phyloP scores from a whole-genome alignment of 805 yeast genomes.

The Hemisphaericaspora nanyangensis region DNA sequence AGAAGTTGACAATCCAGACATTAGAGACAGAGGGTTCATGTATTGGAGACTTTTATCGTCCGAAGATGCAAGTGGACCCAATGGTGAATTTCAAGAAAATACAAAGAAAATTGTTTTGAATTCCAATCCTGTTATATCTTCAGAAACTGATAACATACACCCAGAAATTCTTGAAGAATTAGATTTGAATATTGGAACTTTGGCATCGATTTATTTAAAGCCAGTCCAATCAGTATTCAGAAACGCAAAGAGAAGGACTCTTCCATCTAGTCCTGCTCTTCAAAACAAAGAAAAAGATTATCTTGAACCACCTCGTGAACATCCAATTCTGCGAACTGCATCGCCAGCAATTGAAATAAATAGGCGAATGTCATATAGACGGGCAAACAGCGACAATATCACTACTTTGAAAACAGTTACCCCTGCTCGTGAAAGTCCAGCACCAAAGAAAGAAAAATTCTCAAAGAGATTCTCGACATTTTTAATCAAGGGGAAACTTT shows the following conservation, averaged over 20 bases:
- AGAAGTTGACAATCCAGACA: constrained; percentile 74
- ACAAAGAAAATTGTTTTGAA: constrained; percentile 54
- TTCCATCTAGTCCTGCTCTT: constrained; percentile 47
- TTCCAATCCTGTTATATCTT: constrained; percentile 57
- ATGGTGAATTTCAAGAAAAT: constrained; percentile 36
- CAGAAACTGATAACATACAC: constrained; percentile 68
- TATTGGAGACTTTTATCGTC: constrained; percentile 77
- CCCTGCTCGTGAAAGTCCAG: constrained; percentile 7
- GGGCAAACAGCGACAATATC: constrained; percentile 6
- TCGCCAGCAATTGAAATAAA: constrained; percentile 2
- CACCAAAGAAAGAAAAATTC: constrained; percentile 21
- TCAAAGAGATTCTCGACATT: constrained; percentile 34
- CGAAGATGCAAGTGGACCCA: constrained; percentile 30
- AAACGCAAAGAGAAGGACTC: constrained; percentile 46
- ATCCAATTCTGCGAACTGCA: neutral
- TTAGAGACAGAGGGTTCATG: constrained; percentile 79
- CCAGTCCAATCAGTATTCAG: constrained; percentile 82
- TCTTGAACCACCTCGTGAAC: constrained; percentile 1
- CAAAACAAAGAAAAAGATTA: constrained; percentile 16
- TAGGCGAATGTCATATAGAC: constrained; percentile 8
- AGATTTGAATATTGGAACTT: constrained; percentile 74
- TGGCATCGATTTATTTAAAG: constrained; percentile 80
- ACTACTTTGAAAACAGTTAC: constrained; percentile 8
- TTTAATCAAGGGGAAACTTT: constrained; percentile 11
- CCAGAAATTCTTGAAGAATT: constrained; percentile 72